Percentiles rank a stretch among this genome's conserved stretches.
phyloP scores from a whole-genome alignment of 192 early-diverging fungal genomes.

The Jimgerdemannia lactiflua region DNA sequence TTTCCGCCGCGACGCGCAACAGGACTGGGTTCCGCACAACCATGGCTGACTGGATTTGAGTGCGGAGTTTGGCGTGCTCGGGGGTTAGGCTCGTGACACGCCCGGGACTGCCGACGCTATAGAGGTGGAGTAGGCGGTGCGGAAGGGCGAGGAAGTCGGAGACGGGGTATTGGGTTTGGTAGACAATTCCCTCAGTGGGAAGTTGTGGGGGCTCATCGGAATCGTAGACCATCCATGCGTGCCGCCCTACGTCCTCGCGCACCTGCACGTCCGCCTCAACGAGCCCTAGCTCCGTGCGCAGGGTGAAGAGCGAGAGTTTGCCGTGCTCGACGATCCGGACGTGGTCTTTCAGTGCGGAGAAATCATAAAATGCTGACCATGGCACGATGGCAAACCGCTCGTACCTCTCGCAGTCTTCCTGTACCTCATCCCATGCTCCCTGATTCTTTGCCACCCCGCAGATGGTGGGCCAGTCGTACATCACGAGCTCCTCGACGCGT shows the following conservation, averaged over 20 bases:
- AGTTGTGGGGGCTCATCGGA: background rate
- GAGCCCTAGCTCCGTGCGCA: conserved; percentile 7
- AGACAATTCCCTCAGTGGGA: background rate
- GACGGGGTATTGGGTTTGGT: background rate
- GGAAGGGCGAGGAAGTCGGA: background rate
- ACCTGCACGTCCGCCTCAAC: conserved; percentile 33
- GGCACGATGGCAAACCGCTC: conserved; percentile 21
- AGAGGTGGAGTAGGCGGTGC: background rate
- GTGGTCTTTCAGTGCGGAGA: conserved; percentile 3
- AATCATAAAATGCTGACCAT: conserved; percentile 19
- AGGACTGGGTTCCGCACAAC: conserved; percentile 39
- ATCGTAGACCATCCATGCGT: conserved; percentile 50
- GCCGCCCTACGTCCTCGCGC: conserved; percentile 33
- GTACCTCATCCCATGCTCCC: background rate
- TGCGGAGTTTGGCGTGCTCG: conserved; percentile 7
- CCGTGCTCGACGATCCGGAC: conserved; percentile 12
- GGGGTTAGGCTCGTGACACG: background rate
- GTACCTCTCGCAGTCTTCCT: conserved; percentile 13
- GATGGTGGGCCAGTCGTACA: background rate
- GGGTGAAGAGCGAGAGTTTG: background rate
- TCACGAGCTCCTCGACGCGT: background rate
- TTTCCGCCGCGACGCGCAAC: conserved; percentile 33
- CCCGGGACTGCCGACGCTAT: background rate
- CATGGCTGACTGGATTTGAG: conserved; percentile 31
- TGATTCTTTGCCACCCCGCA: background rate